These are phyloP conservation scores for Saitoella complicata DNA, from an alignment of 805 yeast genomes.

Conservation along the genomic window DNA sequence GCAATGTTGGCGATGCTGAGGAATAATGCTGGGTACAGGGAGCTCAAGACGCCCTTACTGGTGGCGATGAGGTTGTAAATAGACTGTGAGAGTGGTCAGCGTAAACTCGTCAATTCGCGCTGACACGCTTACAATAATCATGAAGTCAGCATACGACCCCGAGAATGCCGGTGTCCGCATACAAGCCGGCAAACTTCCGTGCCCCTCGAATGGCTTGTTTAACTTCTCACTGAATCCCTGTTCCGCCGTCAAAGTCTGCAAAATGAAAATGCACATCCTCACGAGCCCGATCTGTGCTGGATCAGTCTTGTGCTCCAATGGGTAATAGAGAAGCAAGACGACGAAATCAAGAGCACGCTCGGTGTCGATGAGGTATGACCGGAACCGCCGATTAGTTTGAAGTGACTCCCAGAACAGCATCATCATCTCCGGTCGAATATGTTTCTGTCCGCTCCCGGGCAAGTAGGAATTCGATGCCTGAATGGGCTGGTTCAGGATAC, in stretches of 20 bases:
- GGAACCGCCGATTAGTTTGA: constrained; percentile 44
- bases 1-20: constrained; percentile 19
- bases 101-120: background rate
- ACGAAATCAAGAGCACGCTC: constrained; percentile 38
- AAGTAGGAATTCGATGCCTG: constrained; percentile 21
- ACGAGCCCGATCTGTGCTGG: constrained; percentile 15
- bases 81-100: constrained; percentile 9
- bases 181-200: constrained; percentile 15
- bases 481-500: constrained; percentile 24
- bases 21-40: constrained; percentile 16
- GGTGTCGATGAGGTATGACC: constrained; percentile 24
- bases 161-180: constrained; percentile 13
- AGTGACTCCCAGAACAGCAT: constrained; percentile 60
- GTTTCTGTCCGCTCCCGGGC: constrained; percentile 17
- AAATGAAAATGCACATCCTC: constrained; percentile 20
- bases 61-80: constrained; percentile 7
- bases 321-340: constrained; percentile 39
- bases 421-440: constrained; percentile 41
- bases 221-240: constrained; percentile 14
- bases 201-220: constrained; percentile 16
- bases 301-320: constrained; percentile 31
- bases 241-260: constrained; percentile 19
- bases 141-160: constrained; percentile 20
- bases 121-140: constrained; percentile 11
- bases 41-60: constrained; percentile 11